These are phyloP conservation scores for Lecanicillium sp. DNA, from an alignment of 2,329 filamentous ascomycete genomes.

Conservation along the genomic window DNA sequence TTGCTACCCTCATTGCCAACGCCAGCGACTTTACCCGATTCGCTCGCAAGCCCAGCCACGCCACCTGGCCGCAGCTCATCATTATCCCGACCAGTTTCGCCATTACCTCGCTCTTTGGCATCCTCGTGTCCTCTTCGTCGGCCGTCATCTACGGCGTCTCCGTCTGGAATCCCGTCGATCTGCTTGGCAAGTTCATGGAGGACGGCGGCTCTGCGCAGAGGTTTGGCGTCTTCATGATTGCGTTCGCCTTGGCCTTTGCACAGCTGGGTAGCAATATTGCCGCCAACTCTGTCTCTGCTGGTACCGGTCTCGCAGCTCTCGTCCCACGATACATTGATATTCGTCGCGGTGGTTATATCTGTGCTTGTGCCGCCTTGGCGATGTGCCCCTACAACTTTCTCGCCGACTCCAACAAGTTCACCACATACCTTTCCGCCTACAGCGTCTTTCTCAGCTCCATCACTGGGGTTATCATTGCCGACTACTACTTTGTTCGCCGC, in stretches of 20 bases:
- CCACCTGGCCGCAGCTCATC: slow-evolving; percentile 72
- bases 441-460: slow-evolving; percentile 92
- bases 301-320: slow-evolving; percentile 75
- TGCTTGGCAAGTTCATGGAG: slow-evolving; percentile 60
- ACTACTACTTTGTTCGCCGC: slow-evolving; percentile 80
- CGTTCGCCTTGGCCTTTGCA: slow-evolving; percentile 64
- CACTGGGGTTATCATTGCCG: slow-evolving; percentile 79
- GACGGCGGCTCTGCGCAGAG: slow-evolving; percentile 61
- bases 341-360: slow-evolving; percentile 79
- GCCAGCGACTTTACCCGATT: slow-evolving; percentile 84
- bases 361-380: slow-evolving; percentile 67
- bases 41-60: slow-evolving; percentile 65
- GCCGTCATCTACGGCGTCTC: slow-evolving; percentile 57
- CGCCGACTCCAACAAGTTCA: slow-evolving; percentile 70
- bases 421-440: slow-evolving; percentile 85
- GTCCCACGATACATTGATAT: slow-evolving; percentile 77
- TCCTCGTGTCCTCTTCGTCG: slow-evolving; percentile 68
- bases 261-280: slow-evolving; percentile 84
- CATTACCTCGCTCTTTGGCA: slow-evolving; percentile 77
- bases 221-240: slow-evolving; percentile 69
- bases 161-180: slow-evolving; percentile 66
- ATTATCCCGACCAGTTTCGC: slow-evolving; percentile 66
- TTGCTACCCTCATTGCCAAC: slow-evolving; percentile 77
- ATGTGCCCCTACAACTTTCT: slow-evolving; percentile 87
- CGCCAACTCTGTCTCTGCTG: slow-evolving; percentile 77